Percentiles rank a stretch among this genome's conserved stretches.
phyloP scores from a whole-genome alignment of 2,329 filamentous ascomycete species.

The Fusarium sp. region DNA sequence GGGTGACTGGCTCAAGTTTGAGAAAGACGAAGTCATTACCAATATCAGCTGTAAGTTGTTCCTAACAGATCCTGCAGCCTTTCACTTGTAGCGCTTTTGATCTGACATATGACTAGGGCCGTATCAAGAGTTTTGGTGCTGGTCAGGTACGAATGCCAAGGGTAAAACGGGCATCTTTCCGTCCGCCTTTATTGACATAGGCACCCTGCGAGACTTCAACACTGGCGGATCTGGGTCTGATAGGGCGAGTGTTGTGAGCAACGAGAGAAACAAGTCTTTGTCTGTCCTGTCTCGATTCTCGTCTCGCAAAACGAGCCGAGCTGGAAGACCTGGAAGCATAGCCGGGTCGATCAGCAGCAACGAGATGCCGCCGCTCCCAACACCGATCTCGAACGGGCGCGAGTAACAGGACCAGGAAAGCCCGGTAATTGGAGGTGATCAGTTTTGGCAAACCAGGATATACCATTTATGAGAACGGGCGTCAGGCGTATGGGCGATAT shows the following conservation, averaged over 20 bases:
- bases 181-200: slow-evolving; percentile 63
- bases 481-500: slow-evolving; percentile 40
- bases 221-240: slow-evolving; percentile 45
- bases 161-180: slow-evolving; percentile 70
- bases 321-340: slow-evolving; percentile 53
- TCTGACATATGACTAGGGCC: slow-evolving; percentile 55
- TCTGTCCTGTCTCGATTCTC: slow-evolving; percentile 56
- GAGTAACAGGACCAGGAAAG: slow-evolving; percentile 5
- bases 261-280: slow-evolving; percentile 54
- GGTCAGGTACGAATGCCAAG: slow-evolving; percentile 67
- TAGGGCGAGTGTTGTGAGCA: slow-evolving; percentile 51
- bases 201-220: slow-evolving; percentile 59
- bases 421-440: slow-evolving; percentile 6
- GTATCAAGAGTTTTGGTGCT: slow-evolving; percentile 68
- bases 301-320: slow-evolving; percentile 49
- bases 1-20: slow-evolving; percentile 71
- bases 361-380: slow-evolving; percentile 46
- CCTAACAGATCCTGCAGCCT: not conserved
- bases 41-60: slow-evolving; percentile 70
- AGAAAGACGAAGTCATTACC: slow-evolving; percentile 76
- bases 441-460: slow-evolving; percentile 21
- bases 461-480: slow-evolving; percentile 13
- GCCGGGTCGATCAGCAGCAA: slow-evolving; percentile 54
- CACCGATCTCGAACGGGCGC: slow-evolving; percentile 20
- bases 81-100: not conserved